Conservation (phyloP, 2,329 filamentous ascomycete genomes). For the Phialophora chinensis region DNA sequence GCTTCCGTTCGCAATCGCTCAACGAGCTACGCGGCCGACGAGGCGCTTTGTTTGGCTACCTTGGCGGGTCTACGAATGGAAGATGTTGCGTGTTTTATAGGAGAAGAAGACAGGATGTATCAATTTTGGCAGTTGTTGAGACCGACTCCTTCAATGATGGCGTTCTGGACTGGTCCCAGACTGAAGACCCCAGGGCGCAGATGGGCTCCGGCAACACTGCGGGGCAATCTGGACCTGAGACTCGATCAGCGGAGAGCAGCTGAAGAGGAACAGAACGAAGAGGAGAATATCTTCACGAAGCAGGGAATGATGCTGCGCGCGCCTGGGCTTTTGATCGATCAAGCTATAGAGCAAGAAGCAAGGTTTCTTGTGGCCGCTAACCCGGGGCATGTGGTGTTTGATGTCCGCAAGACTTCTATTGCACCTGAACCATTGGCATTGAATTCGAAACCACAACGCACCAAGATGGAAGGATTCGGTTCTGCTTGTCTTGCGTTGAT, state of each 20-base stretch:
- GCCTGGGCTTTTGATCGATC: neutral
- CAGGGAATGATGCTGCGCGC: neutral
- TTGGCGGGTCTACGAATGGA: conserved; percentile 3
- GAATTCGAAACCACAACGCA: neutral
- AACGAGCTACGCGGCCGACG: neutral
- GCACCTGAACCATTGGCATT: neutral
- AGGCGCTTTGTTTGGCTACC: conserved; percentile 1
- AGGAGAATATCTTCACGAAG: neutral
- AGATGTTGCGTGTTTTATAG: neutral
- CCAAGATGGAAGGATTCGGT: neutral
- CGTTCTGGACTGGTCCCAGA: conserved; percentile 5
- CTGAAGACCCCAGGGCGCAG: conserved; percentile 1
- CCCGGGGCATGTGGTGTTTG: neutral
- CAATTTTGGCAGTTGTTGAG: conserved; percentile 3
- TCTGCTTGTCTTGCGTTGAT: neutral
- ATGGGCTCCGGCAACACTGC: conserved; percentile 10
- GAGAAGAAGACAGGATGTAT: conserved; percentile 1
- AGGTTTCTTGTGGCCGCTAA: neutral
- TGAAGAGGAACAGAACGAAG: neutral
- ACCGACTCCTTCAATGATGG: conserved; percentile 6
- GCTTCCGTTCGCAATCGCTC: conserved; percentile 1
- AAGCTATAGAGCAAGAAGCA: neutral
- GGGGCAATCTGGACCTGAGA: neutral
- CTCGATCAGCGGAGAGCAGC: neutral
- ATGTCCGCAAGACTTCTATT: neutral